phyloP scores from a whole-genome alignment of 441 rosid genomes.

The Flueggea neowawraea region DNA sequence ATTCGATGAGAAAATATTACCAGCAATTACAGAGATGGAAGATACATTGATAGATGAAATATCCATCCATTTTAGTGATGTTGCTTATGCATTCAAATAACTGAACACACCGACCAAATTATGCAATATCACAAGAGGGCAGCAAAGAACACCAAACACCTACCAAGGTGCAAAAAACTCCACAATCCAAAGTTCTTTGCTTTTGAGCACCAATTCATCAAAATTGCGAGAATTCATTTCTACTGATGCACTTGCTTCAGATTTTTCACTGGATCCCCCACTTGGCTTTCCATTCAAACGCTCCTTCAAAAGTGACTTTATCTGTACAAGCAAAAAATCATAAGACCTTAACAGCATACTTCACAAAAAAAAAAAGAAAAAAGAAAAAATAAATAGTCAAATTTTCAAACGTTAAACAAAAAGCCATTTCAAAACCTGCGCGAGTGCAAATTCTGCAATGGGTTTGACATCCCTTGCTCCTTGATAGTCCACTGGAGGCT shows the following conservation, averaged over 20 bases:
- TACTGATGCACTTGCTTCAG: conserved; percentile 71
- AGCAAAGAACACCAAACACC: conserved; percentile 20
- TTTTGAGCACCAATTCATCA: conserved; percentile 89
- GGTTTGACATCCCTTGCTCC: conserved; percentile 97
- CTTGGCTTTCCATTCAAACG: conserved; percentile 81
- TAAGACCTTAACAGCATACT: background rate
- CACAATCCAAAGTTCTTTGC: conserved; percentile 96
- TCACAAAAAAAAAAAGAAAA: too few species aligned
- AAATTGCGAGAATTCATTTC: conserved; percentile 83
- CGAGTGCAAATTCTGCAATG: conserved; percentile 78
- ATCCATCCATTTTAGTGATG: too few species aligned
- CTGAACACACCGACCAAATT: background rate
- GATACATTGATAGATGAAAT: too few species aligned
- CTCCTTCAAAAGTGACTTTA: conserved; percentile 82
- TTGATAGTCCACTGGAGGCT: conserved; percentile 89
- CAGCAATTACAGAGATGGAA: too few species aligned
- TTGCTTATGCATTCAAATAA: background rate
- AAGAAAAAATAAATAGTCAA: background rate
- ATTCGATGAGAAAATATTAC: too few species aligned
- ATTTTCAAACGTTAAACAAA: conserved; percentile 1
- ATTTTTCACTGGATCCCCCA: conserved; percentile 79
- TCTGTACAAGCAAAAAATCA: conserved; percentile 31
- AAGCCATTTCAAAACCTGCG: conserved; percentile 58
- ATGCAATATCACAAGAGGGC: background rate
- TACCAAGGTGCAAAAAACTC: conserved; percentile 99